Base-by-base conservation (phyloP, 371 early-diverging fungal species). In the Neoconidiobolus thromboides region DNA sequence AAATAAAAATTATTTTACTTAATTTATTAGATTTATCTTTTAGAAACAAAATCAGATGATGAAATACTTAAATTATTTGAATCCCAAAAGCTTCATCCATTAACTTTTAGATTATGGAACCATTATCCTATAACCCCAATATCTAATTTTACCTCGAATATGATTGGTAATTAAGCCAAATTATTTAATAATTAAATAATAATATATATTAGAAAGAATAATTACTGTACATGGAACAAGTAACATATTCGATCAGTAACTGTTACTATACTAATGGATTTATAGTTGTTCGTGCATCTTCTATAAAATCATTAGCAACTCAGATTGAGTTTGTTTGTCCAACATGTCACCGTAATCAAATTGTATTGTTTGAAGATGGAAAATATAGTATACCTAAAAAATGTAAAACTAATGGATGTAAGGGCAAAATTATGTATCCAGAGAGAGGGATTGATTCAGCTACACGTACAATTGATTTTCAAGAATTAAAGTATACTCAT, bases 391-490 rank as follows among this genome's bases (percentile, higher is more conserved):
- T 60, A 12, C 76, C 79, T 7, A 61, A 67, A 10, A 68, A 60
- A 46, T 80, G 81, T 56, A 39, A 51, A 15, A 66, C 61, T 15
- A 57, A 52, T 38, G 77, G 76, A 5, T 80, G 80, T 64, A 69
- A 69, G 26, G 62, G 72, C 43, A 62, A 60, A 40, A 64, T 75
- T 43, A 79, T 81, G 61, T 54, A 65, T 5, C 70, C 77, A 2
- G 69, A 71, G 46, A 64, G 71, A 51, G 74, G 75, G 14, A 59
- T 66, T n/a, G 68, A 65, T 36, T 67, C 68, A 43, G 73, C 76
- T 2, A 73, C 77, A 1, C 64, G 68, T 2, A 76, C 79, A 7
- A 71, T 77, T 0, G 84, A 86, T 62, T 85, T 79, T 78, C 85
- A 86, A 62, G 75, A 72, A 47, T 78, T 86, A 26, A 26, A 26